A percentile compares a stretch with the other conserved stretches of the same genome.
phyloP scores from a whole-genome alignment of 345 rosid species.

The Populus nigra region DNA sequence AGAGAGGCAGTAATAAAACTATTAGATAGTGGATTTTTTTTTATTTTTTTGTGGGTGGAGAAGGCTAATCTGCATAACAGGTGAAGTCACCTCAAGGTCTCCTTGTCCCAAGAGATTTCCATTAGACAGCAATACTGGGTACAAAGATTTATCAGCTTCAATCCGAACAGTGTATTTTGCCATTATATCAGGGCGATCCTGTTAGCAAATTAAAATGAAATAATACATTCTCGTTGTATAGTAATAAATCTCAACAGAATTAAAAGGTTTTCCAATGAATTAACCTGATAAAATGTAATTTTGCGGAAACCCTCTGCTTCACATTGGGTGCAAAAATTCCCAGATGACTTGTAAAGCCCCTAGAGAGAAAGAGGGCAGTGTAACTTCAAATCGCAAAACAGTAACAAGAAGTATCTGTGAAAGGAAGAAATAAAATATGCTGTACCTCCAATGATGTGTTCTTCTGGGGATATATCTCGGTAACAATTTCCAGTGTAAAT shows the following conservation, averaged over 20 bases:
- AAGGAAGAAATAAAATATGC: background rate
- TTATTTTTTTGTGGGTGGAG: background rate
- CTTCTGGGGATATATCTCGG: slow-evolving; percentile 81
- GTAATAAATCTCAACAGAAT: slow-evolving; percentile 5
- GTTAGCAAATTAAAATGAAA: slow-evolving; percentile 25
- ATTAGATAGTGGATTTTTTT: background rate
- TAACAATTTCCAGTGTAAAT: slow-evolving; percentile 72
- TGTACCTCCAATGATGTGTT: slow-evolving; percentile 89
- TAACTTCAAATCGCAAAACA: background rate
- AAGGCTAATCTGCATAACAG: background rate
- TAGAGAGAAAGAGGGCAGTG: slow-evolving; percentile 15
- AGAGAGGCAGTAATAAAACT: background rate
- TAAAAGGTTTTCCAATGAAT: slow-evolving; percentile 10
- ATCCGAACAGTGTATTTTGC: slow-evolving; percentile 87
- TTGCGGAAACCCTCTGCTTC: slow-evolving; percentile 98
- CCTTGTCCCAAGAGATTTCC: slow-evolving; percentile 90
- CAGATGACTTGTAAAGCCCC: slow-evolving; percentile 97
- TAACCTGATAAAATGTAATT: slow-evolving; percentile 91
- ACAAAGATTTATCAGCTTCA: slow-evolving; percentile 82
- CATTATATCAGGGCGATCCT: slow-evolving; percentile 99
- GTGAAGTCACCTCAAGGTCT: slow-evolving; percentile 58
- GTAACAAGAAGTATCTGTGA: background rate
- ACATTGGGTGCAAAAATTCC: slow-evolving; percentile 94
- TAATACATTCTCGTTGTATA: slow-evolving; percentile 15
- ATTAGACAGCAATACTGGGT: slow-evolving; percentile 87